These are phyloP conservation scores for Penicillium expansum DNA, from an alignment of 2,329 filamentous ascomycete species.

Conservation along the genomic window DNA sequence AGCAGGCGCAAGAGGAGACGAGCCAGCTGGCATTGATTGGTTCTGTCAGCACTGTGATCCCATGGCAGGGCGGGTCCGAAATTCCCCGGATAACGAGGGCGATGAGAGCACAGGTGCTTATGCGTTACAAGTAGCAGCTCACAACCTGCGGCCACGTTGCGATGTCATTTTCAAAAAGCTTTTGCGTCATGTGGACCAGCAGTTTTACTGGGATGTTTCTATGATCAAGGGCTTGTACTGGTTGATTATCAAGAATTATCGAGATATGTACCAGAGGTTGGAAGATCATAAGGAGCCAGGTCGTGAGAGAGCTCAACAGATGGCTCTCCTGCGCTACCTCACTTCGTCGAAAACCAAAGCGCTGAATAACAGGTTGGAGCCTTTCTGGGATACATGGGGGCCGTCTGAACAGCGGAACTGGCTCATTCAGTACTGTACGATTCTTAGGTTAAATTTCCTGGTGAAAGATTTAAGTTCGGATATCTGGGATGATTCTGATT, in stretches of 20 bases:
- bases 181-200: neutral
- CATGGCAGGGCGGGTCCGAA: neutral
- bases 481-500: neutral
- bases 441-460: neutral
- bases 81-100: neutral
- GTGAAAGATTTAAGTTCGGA: neutral
- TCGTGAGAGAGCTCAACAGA: neutral
- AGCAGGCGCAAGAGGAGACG: neutral
- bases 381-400: neutral
- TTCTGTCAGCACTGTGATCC: conserved; percentile 3
- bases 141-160: neutral
- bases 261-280: neutral
- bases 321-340: neutral
- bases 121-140: conserved; percentile 1
- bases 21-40: conserved; percentile 2
- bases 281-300: neutral
- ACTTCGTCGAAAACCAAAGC: neutral
- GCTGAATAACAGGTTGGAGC: neutral
- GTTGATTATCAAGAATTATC: conserved; percentile 1
- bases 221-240: neutral
- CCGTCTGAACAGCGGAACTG: neutral
- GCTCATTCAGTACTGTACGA: neutral
- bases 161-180: neutral
- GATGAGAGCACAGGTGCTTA: neutral
- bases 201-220: neutral